A percentile compares a stretch with the other conserved stretches of the same genome.
phyloP scores from a whole-genome alignment of 2,329 filamentous ascomycete species.

The Calycina marina region DNA sequence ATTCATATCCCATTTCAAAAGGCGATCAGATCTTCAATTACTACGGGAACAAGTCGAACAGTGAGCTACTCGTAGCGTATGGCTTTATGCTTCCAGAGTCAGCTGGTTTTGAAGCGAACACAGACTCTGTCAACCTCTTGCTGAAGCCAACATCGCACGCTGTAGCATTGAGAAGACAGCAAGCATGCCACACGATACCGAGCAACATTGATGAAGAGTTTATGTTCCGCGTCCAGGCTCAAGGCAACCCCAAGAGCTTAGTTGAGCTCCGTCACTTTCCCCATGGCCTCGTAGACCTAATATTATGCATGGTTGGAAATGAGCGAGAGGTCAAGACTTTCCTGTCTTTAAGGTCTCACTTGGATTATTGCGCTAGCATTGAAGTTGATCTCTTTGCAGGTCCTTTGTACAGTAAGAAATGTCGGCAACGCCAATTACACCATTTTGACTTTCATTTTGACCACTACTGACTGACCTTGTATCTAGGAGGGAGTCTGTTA shows the following conservation, averaged over 20 bases:
- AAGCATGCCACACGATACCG: constrained; percentile 9
- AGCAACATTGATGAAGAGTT: constrained; percentile 12
- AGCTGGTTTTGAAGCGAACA: constrained; percentile 8
- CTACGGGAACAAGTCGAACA: constrained; percentile 64
- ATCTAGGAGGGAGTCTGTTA: too few species aligned
- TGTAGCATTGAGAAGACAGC: constrained; percentile 11
- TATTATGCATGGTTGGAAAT: constrained; percentile 18
- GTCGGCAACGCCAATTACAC: too few species aligned
- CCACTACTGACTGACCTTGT: too few species aligned
- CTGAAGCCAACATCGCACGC: constrained; percentile 9
- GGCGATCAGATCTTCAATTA: constrained; percentile 51
- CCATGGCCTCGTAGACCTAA: constrained; percentile 15
- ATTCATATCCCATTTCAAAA: constrained; percentile 28
- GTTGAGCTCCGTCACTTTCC: constrained; percentile 10
- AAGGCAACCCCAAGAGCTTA: neutral
- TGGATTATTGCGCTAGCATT: too few species aligned
- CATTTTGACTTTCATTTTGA: too few species aligned
- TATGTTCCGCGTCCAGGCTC: constrained; percentile 12
- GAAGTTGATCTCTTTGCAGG: too few species aligned
- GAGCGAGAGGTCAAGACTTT: too few species aligned
- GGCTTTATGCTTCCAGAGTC: constrained; percentile 41
- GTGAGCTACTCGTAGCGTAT: constrained; percentile 50
- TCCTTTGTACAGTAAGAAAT: too few species aligned
- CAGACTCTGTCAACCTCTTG: constrained; percentile 23
- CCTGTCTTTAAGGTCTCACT: too few species aligned